Evolutionary conservation across 2,329 filamentous ascomycete species (phyloP).

Genomic region (Ceratocystis ficicola): DNA sequence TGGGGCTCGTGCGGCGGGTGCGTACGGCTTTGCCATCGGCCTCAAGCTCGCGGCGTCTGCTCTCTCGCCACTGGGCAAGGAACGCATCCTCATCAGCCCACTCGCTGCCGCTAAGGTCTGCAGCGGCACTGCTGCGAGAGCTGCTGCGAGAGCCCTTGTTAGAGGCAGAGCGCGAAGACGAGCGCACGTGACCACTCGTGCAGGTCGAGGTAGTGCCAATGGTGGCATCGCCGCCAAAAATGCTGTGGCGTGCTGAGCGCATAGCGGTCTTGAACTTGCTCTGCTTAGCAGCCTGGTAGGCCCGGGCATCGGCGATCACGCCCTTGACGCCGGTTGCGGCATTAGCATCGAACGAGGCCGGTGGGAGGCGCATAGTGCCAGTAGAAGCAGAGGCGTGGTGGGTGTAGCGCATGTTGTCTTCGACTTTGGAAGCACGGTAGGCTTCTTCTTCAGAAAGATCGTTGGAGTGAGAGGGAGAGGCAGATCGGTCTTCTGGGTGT

Average conservation of each 20-base stretch:
- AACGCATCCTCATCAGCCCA: conserved; percentile 57
- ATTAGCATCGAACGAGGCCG: conserved; percentile 51
- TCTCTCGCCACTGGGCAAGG: conserved; percentile 73
- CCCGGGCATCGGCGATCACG: conserved; percentile 71
- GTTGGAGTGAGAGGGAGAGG: conserved; percentile 32
- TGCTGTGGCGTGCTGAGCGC: conserved; percentile 42
- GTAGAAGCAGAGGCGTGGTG: conserved; percentile 35
- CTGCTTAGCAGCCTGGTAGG: conserved; percentile 56
- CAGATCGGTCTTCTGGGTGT: conserved; percentile 50
- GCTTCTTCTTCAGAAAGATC: conserved; percentile 46
- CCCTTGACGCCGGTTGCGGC: conserved; percentile 73
- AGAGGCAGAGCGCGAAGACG: conserved; percentile 28
- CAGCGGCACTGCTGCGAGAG: conserved; percentile 24
- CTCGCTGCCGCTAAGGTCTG: conserved; percentile 35
- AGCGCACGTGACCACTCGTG: conserved; percentile 24
- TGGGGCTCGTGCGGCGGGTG: conserved; percentile 62
- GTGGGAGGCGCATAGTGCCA: conserved; percentile 47
- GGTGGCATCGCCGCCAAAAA: conserved; percentile 37
- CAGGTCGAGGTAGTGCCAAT: conserved; percentile 1
- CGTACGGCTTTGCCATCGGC: conserved; percentile 43
- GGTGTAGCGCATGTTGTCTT: conserved; percentile 54
- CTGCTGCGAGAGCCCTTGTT: conserved; percentile 39
- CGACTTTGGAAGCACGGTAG: conserved; percentile 43
- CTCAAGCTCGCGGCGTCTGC: conserved; percentile 65
- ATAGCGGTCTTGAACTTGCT: conserved; percentile 43